Conservation (phyloP, 129 eudicot genomes). For the Oenanthe sinensis region DNA sequence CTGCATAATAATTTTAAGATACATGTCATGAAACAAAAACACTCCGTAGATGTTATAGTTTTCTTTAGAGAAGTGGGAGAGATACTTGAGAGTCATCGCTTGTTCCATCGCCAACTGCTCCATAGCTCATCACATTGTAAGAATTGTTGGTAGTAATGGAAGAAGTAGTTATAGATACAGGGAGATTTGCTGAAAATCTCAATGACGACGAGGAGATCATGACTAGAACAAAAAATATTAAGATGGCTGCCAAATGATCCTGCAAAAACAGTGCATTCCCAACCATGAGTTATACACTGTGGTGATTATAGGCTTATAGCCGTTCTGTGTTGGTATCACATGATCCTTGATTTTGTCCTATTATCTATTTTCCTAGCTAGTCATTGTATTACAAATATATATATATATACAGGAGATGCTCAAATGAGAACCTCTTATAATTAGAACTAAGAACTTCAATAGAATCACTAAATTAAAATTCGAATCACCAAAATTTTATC, state of each 20-base stretch:
- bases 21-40: too few relatives aligned
- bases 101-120: slow-evolving; percentile 55
- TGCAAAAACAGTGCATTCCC: background rate
- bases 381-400: too few relatives aligned
- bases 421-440: too few relatives aligned
- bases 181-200: background rate
- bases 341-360: background rate
- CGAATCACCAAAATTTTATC: too few relatives aligned
- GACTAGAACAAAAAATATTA: slow-evolving; percentile 11
- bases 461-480: too few relatives aligned
- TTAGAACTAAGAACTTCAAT: too few relatives aligned
- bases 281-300: background rate
- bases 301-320: background rate
- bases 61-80: background rate
- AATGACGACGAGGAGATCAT: background rate
- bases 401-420: too few relatives aligned
- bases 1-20: background rate
- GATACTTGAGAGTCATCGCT: slow-evolving; percentile 49
- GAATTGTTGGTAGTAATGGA: slow-evolving; percentile 12
- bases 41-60: too few relatives aligned
- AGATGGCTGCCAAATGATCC: slow-evolving; percentile 6
- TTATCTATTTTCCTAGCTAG: background rate
- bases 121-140: slow-evolving; percentile 45
- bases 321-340: background rate
- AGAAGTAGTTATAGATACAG: background rate